phyloP scores from a whole-genome alignment of 805 yeast genomes.

The Ogataea allantospora region DNA sequence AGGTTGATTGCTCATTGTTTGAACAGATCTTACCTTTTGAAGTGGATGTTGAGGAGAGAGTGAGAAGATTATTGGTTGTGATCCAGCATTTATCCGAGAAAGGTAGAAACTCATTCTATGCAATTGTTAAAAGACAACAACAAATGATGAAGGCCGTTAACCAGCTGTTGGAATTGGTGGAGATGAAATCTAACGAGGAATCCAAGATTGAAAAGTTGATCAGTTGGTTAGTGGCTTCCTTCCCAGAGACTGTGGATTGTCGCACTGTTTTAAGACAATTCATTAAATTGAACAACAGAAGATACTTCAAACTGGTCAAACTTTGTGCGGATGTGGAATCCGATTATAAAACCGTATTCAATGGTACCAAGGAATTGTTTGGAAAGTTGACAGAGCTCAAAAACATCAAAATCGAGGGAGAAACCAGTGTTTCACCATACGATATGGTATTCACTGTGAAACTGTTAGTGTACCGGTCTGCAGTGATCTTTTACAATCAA shows the following conservation, averaged over 20 bases:
- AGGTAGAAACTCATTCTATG: constrained; percentile 62
- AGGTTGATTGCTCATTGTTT: constrained; percentile 60
- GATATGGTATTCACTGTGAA: constrained; percentile 55
- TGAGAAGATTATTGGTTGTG: constrained; percentile 50
- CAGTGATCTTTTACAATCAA: constrained; percentile 61
- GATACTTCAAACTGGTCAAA: constrained; percentile 56
- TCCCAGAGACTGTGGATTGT: constrained; percentile 52
- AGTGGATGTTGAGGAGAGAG: constrained; percentile 41
- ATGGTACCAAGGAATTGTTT: constrained; percentile 62
- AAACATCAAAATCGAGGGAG: constrained; percentile 36
- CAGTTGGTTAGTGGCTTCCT: constrained; percentile 57
- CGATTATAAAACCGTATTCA: constrained; percentile 57
- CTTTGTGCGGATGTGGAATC: constrained; percentile 54
- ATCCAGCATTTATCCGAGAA: constrained; percentile 50
- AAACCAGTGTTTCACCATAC: constrained; percentile 38
- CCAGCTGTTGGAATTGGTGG: constrained; percentile 50
- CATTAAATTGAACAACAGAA: constrained; percentile 52
- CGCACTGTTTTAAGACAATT: constrained; percentile 52
- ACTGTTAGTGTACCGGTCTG: constrained; percentile 58
- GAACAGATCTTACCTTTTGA: constrained; percentile 62
- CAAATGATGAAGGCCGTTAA: constrained; percentile 52
- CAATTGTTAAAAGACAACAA: constrained; percentile 67
- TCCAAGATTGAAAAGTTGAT: constrained; percentile 52
- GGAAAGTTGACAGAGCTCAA: constrained; percentile 54
- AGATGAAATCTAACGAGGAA: constrained; percentile 21